Conservation (phyloP, 1,284 basidiomycete species). For the Tilletia walkeri region DNA sequence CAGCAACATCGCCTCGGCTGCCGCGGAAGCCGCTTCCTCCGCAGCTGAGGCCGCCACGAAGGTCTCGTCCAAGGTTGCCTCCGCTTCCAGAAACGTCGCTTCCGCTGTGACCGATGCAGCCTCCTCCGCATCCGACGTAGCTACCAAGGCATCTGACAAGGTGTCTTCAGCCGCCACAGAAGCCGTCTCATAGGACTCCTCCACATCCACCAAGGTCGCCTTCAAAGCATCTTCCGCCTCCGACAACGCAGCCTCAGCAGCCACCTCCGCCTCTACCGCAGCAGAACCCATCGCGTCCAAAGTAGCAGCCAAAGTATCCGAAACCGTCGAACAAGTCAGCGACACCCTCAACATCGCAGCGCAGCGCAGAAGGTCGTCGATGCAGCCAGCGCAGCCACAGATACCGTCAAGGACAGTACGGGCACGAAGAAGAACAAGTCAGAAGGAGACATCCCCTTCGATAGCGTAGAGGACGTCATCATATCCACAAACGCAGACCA, state of each 20-base stretch:
- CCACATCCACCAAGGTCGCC: background rate
- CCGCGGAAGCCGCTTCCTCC: background rate
- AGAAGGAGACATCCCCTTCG: constrained; percentile 22
- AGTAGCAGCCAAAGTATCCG: background rate
- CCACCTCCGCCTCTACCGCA: background rate
- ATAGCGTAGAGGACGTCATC: constrained; percentile 27
- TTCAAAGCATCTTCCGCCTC: too few species aligned
- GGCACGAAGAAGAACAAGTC: constrained; percentile 12
- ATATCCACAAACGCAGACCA: constrained; percentile 22
- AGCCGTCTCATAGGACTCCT: background rate
- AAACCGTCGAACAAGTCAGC: background rate
- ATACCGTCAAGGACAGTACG: background rate
- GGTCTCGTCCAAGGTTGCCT: too few species aligned
- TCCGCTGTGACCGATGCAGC: too few species aligned
- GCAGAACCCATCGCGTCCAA: constrained; percentile 2
- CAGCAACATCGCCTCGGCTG: background rate
- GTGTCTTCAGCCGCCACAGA: background rate
- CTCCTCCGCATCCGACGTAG: background rate
- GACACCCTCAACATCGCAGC: background rate
- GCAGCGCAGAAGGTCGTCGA: constrained; percentile 17
- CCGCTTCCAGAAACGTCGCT: too few species aligned
- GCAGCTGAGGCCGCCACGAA: background rate
- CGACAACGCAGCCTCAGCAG: background rate
- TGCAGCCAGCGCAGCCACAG: background rate
- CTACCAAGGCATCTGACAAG: background rate